Evolutionary conservation across 1,139 yeast genomes (phyloP), one percentile per base, ranked within the genome.

Genomic region (Hyphopichia wangnamkhiaoensis): DNA sequence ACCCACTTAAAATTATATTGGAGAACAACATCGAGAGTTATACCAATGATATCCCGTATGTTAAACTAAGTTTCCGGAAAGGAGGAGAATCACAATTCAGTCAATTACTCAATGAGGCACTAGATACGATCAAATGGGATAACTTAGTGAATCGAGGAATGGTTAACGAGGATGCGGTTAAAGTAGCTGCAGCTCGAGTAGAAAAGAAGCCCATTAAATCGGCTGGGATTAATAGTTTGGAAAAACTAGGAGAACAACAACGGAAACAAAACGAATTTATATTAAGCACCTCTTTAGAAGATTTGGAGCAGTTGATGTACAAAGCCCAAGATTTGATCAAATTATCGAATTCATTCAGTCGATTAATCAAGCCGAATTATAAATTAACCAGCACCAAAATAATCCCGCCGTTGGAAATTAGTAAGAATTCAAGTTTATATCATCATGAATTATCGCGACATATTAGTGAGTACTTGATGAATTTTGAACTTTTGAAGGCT

Each of bases 271-370:
- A 84, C 46, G 88, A 86, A 42, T 56, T 72, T 16, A 72, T 90
- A 0, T 66, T 90, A 38, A 76, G 80, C 27, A 74, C 77, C 25
- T 90, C 96, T 0, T 63, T 91, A 31, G 85, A 83, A 39, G 96
- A 89, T 58, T 63, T 91, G 34, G 84, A 84, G 45, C 84, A 84
- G 33, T 66, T 91, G 37, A 83, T 89, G 84, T 74, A 80, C 19
- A 78, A 86, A 46, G 95, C 91, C 1, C 80, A 80, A 50, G 95
- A 90, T 41, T 74, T 91, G 36, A 78, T 84, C 32, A 68, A 71
- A 33, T 61, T 90, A 24, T 59, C 84, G 19, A 68, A 72, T 36
- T 63, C 78, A 33, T 73, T 79, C 58, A 68, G 75, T 49, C 46
- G 63, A 12, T 45, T 67, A 9, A 46, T 65, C 6, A 61, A 58